Base-by-base conservation (phyloP, 2,329 filamentous ascomycete species). In the Escovopsis weberi region DNA sequence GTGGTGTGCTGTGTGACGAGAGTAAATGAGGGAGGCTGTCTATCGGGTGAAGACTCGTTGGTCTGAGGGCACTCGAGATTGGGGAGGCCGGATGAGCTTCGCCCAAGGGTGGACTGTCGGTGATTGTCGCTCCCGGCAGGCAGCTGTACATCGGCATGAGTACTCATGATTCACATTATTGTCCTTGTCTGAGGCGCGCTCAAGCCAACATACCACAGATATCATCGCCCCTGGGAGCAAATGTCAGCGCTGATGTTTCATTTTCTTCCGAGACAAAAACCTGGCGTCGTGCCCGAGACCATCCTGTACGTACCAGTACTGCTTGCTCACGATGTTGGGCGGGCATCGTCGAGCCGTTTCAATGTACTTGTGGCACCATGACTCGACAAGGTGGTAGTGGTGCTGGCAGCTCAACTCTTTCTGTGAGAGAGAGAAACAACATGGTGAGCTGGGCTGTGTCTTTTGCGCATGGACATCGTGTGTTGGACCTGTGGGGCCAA, bases 381-480 rank as follows among this genome's bases (percentile, higher is more conserved):
- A 66, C 46, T 66, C 64, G 43, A 67, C 64, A 47, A 65, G 54
- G 48, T 72, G 69, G 58, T 68, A 70, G 54, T 72, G 67, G 42
- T 64, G 61, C 48, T 68, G 63, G 47, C 70, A 72, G 55, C 69
- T 68, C 46, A 72, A 62, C 46, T 72, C 66, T 45, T 69, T 69
- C 69, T 71, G 47, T 19, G 33, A 38, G 23, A 23, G 15, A 15
- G 15, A 15, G 15, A 15, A 15, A 15, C 15, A 15, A 6, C 15
- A 7, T 23, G 33, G 47, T 50, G 43, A 51, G 49, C 41, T 37
- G 18, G 19, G 15, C 26, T 23, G 3, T n/a, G 15, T 26, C 26
- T 38, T 26, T 8, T 12, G 8, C 19, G 19, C 15, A 23, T 23
- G 23, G 23, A 23, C 23, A 15, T 15, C 15, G 15, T 15, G 23